A percentile compares a stretch with the other conserved stretches of the same genome.
These are phyloP conservation scores for Claviceps maximensis DNA, from an alignment of 2,329 filamentous ascomycete species.

Conservation along the genomic window DNA sequence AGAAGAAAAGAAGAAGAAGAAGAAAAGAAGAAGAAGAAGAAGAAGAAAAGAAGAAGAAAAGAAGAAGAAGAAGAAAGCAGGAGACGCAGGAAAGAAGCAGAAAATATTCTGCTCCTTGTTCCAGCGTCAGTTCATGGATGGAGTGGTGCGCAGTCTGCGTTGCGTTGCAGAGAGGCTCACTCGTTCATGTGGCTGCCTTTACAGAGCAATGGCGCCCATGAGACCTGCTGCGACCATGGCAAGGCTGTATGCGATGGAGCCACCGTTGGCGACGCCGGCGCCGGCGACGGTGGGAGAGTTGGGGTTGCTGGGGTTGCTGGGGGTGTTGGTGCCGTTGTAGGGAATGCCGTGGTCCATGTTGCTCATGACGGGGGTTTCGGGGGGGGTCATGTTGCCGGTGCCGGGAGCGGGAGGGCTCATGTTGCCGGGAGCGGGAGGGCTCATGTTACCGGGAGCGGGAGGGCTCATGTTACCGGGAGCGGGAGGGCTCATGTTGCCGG, in stretches of 20 bases:
- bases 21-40: background rate
- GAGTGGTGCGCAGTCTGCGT: background rate
- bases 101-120: too few relatives aligned
- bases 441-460: background rate
- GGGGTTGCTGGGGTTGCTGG: background rate
- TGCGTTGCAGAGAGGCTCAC: too few relatives aligned
- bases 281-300: constrained; percentile 5
- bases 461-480: background rate
- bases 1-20: background rate
- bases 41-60: background rate
- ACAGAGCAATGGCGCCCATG: constrained; percentile 18
- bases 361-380: too few relatives aligned
- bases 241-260: constrained; percentile 10
- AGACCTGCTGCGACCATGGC: constrained; percentile 16
- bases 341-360: too few relatives aligned
- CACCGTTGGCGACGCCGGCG: constrained; percentile 9
- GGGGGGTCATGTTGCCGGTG: background rate
- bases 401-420: too few relatives aligned
- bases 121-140: too few relatives aligned
- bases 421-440: background rate
- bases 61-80: background rate
- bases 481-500: background rate
- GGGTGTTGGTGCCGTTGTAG: too few relatives aligned
- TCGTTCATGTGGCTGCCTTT: too few relatives aligned
- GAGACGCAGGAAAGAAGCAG: too few relatives aligned